Percentiles rank a stretch among this genome's conserved stretches.
Evolutionary conservation across 2,329 filamentous ascomycete species (phyloP).

Genomic region (Fusarium longipes): DNA sequence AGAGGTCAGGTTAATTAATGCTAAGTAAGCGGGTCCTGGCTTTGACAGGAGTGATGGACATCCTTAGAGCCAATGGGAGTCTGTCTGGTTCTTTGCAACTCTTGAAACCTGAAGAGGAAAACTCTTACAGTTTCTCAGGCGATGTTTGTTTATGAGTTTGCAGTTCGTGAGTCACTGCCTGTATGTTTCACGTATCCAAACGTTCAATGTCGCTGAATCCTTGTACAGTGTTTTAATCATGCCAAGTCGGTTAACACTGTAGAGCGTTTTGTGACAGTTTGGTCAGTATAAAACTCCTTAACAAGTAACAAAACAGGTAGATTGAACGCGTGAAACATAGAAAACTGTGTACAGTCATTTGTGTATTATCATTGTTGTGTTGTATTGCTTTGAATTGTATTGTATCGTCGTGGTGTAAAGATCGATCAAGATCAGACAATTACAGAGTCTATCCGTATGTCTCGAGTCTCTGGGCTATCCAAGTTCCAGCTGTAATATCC

Average conservation of each 20-base stretch:
- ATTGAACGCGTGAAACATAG: background rate
- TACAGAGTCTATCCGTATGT: conserved; percentile 6
- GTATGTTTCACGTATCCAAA: background rate
- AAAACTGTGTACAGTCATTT: background rate
- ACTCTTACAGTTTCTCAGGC: background rate
- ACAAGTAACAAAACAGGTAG: background rate
- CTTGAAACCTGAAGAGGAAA: background rate
- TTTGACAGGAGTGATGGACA: background rate
- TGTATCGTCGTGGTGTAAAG: background rate
- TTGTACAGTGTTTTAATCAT: background rate
- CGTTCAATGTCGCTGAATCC: background rate
- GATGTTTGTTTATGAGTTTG: background rate
- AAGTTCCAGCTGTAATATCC: conserved; percentile 16
- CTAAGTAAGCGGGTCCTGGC: conserved; percentile 24
- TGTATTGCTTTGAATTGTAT: background rate
- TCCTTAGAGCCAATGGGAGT: conserved; percentile 1
- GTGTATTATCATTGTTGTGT: background rate
- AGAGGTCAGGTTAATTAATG: conserved; percentile 29
- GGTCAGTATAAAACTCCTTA: background rate
- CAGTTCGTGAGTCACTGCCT: background rate
- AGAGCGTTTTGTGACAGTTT: background rate
- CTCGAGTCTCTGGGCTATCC: conserved; percentile 3
- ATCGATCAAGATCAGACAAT: conserved; percentile 25
- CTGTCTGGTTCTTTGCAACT: background rate
- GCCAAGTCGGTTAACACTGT: background rate